These are phyloP conservation scores for Ceratorhiza oryzae-sativae DNA, from an alignment of 1,284 basidiomycete genomes.

Conservation along the genomic window DNA sequence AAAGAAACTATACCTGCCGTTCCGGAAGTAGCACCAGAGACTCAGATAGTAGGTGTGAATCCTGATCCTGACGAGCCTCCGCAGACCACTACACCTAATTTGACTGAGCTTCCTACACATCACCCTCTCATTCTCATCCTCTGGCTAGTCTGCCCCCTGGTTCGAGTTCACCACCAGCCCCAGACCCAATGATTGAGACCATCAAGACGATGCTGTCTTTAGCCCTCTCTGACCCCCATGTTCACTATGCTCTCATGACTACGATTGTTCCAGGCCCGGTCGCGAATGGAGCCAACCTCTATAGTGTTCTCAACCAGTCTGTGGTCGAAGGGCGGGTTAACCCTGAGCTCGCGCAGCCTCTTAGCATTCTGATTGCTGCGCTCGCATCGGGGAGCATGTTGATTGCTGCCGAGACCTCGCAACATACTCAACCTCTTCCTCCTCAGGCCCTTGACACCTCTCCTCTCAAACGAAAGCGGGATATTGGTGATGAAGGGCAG, in stretches of 20 bases:
- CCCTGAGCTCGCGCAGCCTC: conserved; percentile 20
- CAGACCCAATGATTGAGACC: conserved; percentile 38
- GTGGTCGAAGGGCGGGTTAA: conserved; percentile 37
- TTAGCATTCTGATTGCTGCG: conserved; percentile 36
- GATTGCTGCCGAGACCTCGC: conserved; percentile 15
- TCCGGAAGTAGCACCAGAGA: not conserved
- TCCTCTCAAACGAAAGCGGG: conserved; percentile 29
- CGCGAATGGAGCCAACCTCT: conserved; percentile 36
- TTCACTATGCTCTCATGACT: conserved; percentile 29
- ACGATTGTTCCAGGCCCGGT: conserved; percentile 40
- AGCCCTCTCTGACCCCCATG: conserved; percentile 32
- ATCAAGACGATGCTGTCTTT: conserved; percentile 39
- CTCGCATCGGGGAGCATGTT: conserved; percentile 29
- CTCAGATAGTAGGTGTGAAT: not conserved
- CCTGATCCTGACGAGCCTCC: conserved; percentile 3
- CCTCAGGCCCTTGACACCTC: not conserved
- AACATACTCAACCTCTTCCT: not conserved
- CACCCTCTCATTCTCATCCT: conserved; percentile 54
- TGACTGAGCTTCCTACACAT: conserved; percentile 64
- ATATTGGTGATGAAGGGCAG: conserved; percentile 14
- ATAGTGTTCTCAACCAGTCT: conserved; percentile 26
- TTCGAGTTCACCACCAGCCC: not conserved
- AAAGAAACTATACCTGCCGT: not conserved
- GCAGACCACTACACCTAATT: conserved; percentile 61
- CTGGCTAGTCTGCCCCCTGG: not conserved